Conservation (phyloP, 2,329 filamentous ascomycete genomes). For the Penicillium sp. region DNA sequence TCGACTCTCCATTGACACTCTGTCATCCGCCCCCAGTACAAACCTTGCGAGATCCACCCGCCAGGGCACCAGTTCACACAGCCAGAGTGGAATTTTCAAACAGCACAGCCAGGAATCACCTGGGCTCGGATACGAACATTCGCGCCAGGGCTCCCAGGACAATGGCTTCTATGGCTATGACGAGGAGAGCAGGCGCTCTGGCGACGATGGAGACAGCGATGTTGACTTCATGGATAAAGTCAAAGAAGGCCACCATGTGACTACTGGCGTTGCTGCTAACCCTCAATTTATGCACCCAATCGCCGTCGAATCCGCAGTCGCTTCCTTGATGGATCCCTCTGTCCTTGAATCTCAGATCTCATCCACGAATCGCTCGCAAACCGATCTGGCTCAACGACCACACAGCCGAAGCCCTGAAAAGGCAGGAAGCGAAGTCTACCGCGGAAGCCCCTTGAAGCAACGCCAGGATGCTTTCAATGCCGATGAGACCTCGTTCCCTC, state of each 20-base stretch:
- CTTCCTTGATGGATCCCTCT: slow-evolving; percentile 84
- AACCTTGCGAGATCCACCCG: slow-evolving; percentile 57
- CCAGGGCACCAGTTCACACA: slow-evolving; percentile 54
- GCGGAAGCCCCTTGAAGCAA: slow-evolving; percentile 50
- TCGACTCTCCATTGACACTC: slow-evolving; percentile 57
- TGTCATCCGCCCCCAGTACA: slow-evolving; percentile 59
- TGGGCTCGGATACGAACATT: slow-evolving; percentile 42
- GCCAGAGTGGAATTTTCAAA: slow-evolving; percentile 50
- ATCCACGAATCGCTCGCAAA: slow-evolving; percentile 50
- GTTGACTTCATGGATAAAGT: slow-evolving; percentile 58
- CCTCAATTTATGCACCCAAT: slow-evolving; percentile 72
- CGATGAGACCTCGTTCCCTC: slow-evolving; percentile 41
- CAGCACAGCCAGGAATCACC: slow-evolving; percentile 39
- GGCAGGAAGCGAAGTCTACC: slow-evolving; percentile 26
- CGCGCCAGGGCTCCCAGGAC: slow-evolving; percentile 28
- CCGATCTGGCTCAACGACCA: slow-evolving; percentile 41
- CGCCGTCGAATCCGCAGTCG: slow-evolving; percentile 84
- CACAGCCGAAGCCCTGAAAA: slow-evolving; percentile 33
- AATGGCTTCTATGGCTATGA: slow-evolving; percentile 30
- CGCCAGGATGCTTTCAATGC: slow-evolving; percentile 38
- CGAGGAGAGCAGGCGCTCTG: slow-evolving; percentile 57
- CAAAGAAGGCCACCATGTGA: slow-evolving; percentile 68
- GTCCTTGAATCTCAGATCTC: slow-evolving; percentile 62
- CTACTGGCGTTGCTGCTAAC: slow-evolving; percentile 67
- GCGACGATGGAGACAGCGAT: slow-evolving; percentile 56